Evolutionary conservation across 768 basidiomycete genomes (phyloP).

Genomic region (Wakefieldia striispora): DNA sequence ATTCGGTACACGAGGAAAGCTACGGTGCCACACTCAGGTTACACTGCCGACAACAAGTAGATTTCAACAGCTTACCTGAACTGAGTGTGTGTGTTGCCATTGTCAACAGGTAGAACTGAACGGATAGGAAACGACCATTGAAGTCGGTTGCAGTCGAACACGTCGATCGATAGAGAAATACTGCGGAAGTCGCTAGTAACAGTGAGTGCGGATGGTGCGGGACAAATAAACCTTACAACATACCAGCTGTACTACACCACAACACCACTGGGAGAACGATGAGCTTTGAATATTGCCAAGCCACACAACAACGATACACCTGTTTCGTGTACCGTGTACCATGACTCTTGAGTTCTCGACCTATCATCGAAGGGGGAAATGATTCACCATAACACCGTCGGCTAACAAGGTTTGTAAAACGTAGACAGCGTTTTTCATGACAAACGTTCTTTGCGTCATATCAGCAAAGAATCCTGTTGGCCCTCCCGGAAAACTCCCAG

Average conservation of each 20-base stretch:
- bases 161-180: slow-evolving; percentile 5
- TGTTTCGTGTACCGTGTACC: neutral
- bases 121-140: neutral
- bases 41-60: neutral
- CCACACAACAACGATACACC: slow-evolving; percentile 26
- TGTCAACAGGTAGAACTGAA: slow-evolving; percentile 19
- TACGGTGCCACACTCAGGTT: neutral
- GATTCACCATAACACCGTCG: slow-evolving; percentile 17
- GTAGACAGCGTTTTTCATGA: slow-evolving; percentile 29
- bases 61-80: slow-evolving; percentile 11
- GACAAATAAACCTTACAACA: neutral
- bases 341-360: neutral
- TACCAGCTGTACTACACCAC: slow-evolving; percentile 20
- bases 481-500: slow-evolving; percentile 22
- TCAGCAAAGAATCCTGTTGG: slow-evolving; percentile 30
- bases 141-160: neutral
- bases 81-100: slow-evolving; percentile 21
- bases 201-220: neutral
- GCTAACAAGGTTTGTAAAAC: slow-evolving; percentile 24
- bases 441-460: slow-evolving; percentile 25
- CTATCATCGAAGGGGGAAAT: neutral
- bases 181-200: slow-evolving; percentile 9
- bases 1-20: slow-evolving; percentile 19
- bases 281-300: slow-evolving; percentile 15
- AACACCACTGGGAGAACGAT: slow-evolving; percentile 12